Evolutionary conservation across 306 rosid species (phyloP).

Genomic region (Vicia sativa): DNA sequence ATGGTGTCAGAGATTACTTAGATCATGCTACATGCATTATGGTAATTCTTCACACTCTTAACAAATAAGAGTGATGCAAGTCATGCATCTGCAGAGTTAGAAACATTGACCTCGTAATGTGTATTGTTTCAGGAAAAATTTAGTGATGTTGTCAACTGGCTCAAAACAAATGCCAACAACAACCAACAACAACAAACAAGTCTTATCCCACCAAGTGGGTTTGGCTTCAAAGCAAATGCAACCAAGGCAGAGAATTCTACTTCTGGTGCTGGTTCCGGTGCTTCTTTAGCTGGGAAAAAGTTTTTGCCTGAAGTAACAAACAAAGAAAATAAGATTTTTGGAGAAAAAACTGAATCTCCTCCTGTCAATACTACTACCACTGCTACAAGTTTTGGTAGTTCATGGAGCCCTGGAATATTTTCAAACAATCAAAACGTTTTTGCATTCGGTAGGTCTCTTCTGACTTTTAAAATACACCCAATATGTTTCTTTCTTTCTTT

Average conservation of each 20-base stretch:
- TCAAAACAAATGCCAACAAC: conserved; percentile 68
- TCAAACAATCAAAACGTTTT: conserved; percentile 50
- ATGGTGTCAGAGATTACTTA: conserved; percentile 85
- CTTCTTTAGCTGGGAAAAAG: conserved; percentile 53
- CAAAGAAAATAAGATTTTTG: conserved; percentile 51
- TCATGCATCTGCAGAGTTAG: conserved; percentile 20
- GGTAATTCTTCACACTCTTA: conserved; percentile 53
- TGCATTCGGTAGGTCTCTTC: conserved; percentile 59
- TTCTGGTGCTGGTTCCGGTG: conserved; percentile 37
- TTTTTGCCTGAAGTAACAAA: conserved; percentile 47
- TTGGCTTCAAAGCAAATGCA: no score
- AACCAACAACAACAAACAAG: no score
- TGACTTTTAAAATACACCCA: neutral
- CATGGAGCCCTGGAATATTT: conserved; percentile 69
- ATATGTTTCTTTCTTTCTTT: conserved; percentile 19
- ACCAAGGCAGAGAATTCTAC: conserved; percentile 54
- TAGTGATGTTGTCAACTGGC: conserved; percentile 90
- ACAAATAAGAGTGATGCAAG: conserved; percentile 23
- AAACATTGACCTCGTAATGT: conserved; percentile 35
- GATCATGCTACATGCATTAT: conserved; percentile 79
- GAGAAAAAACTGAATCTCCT: conserved; percentile 50
- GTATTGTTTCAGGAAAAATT: conserved; percentile 75
- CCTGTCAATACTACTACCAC: conserved; percentile 44
- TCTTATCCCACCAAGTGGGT: no score
- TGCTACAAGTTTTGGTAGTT: conserved; percentile 40